Evolutionary conservation across 2,329 filamentous ascomycete species (phyloP), one percentile per base, ranked within the genome.

Genomic region (Neofusicoccum ribis): DNA sequence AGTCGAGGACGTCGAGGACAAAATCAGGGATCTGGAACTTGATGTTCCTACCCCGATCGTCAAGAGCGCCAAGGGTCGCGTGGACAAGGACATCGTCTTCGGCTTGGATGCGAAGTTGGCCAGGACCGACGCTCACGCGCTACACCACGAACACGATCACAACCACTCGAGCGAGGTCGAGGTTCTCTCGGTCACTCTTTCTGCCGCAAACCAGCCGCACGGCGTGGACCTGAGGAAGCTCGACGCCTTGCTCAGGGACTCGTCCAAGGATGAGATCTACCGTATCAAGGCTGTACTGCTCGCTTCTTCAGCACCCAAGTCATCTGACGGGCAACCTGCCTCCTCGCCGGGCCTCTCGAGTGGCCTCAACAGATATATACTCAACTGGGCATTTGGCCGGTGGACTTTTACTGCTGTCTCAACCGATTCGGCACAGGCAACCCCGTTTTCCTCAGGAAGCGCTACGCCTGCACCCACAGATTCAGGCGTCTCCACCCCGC

Each of bases 301-400:
- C 76, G 49, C 78, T 68, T 67, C 78, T 0, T 79, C 76, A 0
- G 79, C 81, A 0, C 81, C 81, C 1, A 79, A 80, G 54, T 82
- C 83, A 3, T 84, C 79, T 11, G 80, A 83, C 15, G 79, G 79
- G 14, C 66, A 70, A 1, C 73, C 71, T 17, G 70, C 74, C 12
- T 69, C 72, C 6, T 67, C 71, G 2, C 68, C 69, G 34, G 74
- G 79, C 14, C 67, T 86, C 11, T 80, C 68, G 52, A 67, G 65
- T 6, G 78, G 77, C 1, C 73, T 77, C 20, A 77, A 78, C 15
- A 84, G 91, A 64, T 97, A 95, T 74, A 97, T 99, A 50, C 85
- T 99, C 66, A 99, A 99, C 77, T 99, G 95, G 95, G 95, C 95
- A 0, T 99, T 99, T 79, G 93, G 93, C 0, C 86, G 95, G 36